These are phyloP conservation scores for Ceratocystis smalleyi DNA, from an alignment of 2,329 filamentous ascomycete genomes.

Conservation along the genomic window DNA sequence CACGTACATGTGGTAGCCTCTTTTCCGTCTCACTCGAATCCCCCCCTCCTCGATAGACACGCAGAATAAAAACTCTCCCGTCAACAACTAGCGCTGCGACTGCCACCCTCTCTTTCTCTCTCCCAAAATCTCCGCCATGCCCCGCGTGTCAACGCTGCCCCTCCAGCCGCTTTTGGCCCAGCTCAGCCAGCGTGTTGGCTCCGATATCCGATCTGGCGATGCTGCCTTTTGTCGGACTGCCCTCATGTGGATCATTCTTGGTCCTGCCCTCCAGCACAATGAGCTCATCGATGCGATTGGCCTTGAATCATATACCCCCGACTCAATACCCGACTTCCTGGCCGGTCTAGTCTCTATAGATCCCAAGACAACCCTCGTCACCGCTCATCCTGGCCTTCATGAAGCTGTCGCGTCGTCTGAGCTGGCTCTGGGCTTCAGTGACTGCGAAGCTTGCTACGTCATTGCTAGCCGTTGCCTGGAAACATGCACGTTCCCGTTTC, in stretches of 20 bases:
- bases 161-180: background rate
- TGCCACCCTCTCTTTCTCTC: no score
- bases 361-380: background rate
- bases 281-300: conserved; percentile 14
- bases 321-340: background rate
- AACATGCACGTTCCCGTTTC: conserved; percentile 15
- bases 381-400: conserved; percentile 10
- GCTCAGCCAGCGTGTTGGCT: conserved; percentile 11
- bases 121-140: background rate
- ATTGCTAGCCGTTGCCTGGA: conserved; percentile 16
- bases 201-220: conserved; percentile 14
- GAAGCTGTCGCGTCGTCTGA: conserved; percentile 10
- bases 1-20: background rate
- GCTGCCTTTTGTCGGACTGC: conserved; percentile 15
- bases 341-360: conserved; percentile 7
- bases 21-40: background rate
- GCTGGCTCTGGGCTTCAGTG: conserved; percentile 12
- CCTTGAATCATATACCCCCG: conserved; percentile 7
- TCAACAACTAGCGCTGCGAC: background rate
- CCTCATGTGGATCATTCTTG: conserved; percentile 14
- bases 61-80: background rate
- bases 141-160: background rate
- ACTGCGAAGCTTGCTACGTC: conserved; percentile 14
- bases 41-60: background rate
- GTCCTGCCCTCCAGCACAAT: conserved; percentile 5